Percentiles rank a stretch among this genome's conserved stretches.
phyloP scores from a whole-genome alignment of 257 asterid genomes.

The Solanum paucissectum region DNA sequence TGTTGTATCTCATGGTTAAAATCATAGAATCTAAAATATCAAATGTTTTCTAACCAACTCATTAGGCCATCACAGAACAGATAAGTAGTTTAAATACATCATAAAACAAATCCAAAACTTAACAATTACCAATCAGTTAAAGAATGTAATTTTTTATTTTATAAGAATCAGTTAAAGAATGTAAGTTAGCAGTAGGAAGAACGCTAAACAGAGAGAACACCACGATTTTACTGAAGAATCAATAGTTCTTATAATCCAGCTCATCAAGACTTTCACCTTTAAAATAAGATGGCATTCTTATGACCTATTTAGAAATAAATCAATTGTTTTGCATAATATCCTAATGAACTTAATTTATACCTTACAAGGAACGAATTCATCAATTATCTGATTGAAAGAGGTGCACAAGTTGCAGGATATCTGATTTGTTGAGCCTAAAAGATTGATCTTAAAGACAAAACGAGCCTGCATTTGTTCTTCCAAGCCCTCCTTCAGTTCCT shows the following conservation, averaged over 20 bases:
- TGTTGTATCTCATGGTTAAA: neutral
- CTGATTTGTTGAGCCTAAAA: slow-evolving; percentile 39
- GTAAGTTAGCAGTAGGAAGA: neutral
- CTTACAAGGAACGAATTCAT: slow-evolving; percentile 62
- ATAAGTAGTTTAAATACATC: neutral
- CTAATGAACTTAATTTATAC: slow-evolving; percentile 19
- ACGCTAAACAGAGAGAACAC: neutral
- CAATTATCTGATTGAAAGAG: slow-evolving; percentile 43
- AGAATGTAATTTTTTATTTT: neutral
- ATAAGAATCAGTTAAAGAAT: neutral
- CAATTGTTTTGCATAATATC: neutral
- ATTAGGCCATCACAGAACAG: neutral
- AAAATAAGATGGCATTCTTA: neutral
- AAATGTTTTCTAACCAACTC: neutral
- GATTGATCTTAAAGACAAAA: slow-evolving; percentile 56
- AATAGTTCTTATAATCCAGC: neutral
- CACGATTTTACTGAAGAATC: neutral
- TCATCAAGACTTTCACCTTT: neutral
- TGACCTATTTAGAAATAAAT: neutral
- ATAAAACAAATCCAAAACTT: neutral
- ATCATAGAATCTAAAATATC: neutral
- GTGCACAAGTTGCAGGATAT: slow-evolving; percentile 64
- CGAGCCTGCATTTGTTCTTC: slow-evolving; percentile 56
- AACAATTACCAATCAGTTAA: neutral
- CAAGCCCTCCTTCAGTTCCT: slow-evolving; percentile 51